phyloP scores from a whole-genome alignment of 495 filamentous ascomycete genomes.

The Lophium mytilinum region DNA sequence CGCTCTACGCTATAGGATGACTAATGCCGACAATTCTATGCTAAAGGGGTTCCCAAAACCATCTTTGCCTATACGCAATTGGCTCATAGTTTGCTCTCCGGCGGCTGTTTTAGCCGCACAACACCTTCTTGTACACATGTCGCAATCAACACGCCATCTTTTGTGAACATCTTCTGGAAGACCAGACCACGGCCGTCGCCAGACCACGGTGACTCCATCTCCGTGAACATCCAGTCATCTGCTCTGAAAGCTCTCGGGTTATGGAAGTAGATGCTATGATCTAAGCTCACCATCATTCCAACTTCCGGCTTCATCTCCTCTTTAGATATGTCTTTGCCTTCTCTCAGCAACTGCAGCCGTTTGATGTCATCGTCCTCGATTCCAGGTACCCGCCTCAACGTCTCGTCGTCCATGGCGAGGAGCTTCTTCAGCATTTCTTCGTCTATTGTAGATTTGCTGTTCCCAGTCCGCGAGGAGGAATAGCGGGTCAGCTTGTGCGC shows the following conservation, averaged over 20 bases:
- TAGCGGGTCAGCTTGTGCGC: constrained; percentile 58
- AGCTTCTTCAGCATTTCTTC: constrained; percentile 25
- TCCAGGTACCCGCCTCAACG: constrained; percentile 17
- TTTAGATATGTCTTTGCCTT: constrained; percentile 8
- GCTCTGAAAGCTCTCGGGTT: constrained; percentile 67
- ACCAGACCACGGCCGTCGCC: constrained; percentile 84
- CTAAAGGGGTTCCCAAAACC: too few relatives aligned
- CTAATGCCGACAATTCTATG: too few relatives aligned
- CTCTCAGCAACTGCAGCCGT: constrained; percentile 4
- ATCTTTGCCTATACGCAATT: too few relatives aligned
- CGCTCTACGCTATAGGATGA: too few relatives aligned
- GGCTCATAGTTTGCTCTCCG: constrained; percentile 16
- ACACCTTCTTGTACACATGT: constrained; percentile 62
- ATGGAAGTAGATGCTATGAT: constrained; percentile 95
- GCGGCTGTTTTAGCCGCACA: constrained; percentile 11
- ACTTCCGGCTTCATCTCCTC: constrained; percentile 42
- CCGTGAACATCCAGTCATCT: constrained; percentile 89
- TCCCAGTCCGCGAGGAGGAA: constrained; percentile 31
- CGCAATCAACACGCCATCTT: constrained; percentile 75
- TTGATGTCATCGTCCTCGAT: constrained; percentile 17
- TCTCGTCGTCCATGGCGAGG: constrained; percentile 24
- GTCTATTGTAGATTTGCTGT: constrained; percentile 23
- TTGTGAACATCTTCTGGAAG: constrained; percentile 76
- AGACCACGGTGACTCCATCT: constrained; percentile 91
- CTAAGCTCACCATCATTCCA: constrained; percentile 94